A percentile compares a stretch with the other conserved stretches of the same genome.
These are phyloP conservation scores for Fusarium irregulare DNA, from an alignment of 2,329 filamentous ascomycete genomes.

Conservation along the genomic window DNA sequence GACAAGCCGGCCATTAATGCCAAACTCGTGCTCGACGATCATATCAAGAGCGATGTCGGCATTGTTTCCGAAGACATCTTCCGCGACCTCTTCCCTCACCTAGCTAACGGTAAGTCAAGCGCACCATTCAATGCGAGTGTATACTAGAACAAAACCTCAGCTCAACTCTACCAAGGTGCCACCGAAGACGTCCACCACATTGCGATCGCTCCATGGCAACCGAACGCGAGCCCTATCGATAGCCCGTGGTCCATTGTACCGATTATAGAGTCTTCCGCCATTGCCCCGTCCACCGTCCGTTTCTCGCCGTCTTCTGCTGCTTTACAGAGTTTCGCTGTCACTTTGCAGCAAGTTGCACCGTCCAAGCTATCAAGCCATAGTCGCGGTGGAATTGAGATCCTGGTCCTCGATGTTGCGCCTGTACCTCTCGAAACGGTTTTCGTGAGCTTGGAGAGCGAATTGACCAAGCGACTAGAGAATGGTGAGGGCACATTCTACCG, in stretches of 20 bases:
- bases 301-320: conserved; percentile 78
- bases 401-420: conserved; percentile 83
- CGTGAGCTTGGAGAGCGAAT: conserved; percentile 84
- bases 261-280: conserved; percentile 70
- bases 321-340: conserved; percentile 82
- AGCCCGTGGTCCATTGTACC: conserved; percentile 88
- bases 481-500: conserved; percentile 85
- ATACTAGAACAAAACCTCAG: conserved; percentile 8
- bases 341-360: conserved; percentile 77
- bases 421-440: conserved; percentile 86
- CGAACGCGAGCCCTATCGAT: conserved; percentile 67
- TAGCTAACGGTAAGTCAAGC: conserved; percentile 61
- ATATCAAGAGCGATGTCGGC: conserved; percentile 85
- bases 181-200: conserved; percentile 66
- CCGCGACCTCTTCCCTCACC: conserved; percentile 78
- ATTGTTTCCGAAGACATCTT: conserved; percentile 89
- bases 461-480: conserved; percentile 82
- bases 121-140: background rate
- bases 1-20: conserved; percentile 83
- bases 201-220: conserved; percentile 79
- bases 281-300: conserved; percentile 82
- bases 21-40: conserved; percentile 84
- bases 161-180: conserved; percentile 36
- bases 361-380: conserved; percentile 79
- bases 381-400: conserved; percentile 83